Conservation (phyloP, 2,329 filamentous ascomycete species). For the Colletotrichum spaethianum region DNA sequence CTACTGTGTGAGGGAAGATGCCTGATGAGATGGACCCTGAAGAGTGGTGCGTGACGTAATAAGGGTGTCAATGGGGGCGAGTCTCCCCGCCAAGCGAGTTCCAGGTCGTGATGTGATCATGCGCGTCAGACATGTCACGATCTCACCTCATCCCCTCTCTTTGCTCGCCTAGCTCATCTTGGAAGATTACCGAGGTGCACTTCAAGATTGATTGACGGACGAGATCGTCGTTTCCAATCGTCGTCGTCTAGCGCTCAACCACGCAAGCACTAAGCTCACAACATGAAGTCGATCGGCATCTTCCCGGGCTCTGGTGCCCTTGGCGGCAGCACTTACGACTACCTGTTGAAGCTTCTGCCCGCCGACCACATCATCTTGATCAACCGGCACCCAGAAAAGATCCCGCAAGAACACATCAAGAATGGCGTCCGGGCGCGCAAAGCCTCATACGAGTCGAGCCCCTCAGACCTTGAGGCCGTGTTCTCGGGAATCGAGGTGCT, state of each 20-base stretch:
- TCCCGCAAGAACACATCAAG: constrained; percentile 54
- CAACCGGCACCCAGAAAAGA: constrained; percentile 59
- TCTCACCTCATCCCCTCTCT: constrained; percentile 19
- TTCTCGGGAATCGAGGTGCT: constrained; percentile 65
- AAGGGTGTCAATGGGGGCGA: constrained; percentile 21
- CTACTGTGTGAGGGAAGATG: constrained; percentile 20
- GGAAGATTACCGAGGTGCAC: not conserved
- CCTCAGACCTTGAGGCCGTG: constrained; percentile 59
- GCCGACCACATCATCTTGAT: constrained; percentile 62
- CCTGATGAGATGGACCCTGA: constrained; percentile 8
- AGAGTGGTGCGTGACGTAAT: constrained; percentile 36
- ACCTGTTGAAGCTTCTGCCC: constrained; percentile 61
- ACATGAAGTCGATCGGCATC: constrained; percentile 57
- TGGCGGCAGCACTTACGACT: constrained; percentile 63
- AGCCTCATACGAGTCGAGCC: constrained; percentile 64
- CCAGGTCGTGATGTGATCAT: constrained; percentile 34
- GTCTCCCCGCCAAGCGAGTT: constrained; percentile 26
- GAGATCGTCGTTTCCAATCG: not conserved
- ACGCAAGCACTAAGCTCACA: not conserved
- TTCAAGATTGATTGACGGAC: not conserved
- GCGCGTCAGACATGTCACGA: constrained; percentile 19
- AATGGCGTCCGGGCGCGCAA: constrained; percentile 64
- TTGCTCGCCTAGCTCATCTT: not conserved
- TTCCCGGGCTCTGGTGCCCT: constrained; percentile 68
- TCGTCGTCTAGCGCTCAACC: not conserved